Percentiles rank a stretch among this genome's conserved stretches.
Evolutionary conservation across 371 early-diverging fungal species (phyloP).

Genomic region (Circinella umbellata): DNA sequence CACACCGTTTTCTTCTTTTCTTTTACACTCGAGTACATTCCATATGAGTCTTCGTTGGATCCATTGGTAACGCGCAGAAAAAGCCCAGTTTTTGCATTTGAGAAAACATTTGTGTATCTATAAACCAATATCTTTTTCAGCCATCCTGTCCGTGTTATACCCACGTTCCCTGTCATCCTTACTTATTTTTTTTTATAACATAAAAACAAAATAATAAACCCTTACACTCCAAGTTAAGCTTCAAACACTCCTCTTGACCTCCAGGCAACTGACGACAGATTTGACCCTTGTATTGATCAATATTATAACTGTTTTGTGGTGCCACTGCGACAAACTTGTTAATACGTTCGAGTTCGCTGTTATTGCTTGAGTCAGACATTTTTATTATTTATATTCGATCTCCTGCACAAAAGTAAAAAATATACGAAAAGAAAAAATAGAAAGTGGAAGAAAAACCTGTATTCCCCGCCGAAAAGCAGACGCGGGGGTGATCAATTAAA

Average conservation of each 20-base stretch:
- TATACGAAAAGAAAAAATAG: neutral
- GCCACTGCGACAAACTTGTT: slow-evolving; percentile 46
- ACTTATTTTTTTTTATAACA: too few relatives aligned
- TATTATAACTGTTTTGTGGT: slow-evolving; percentile 46
- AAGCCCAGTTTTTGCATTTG: slow-evolving; percentile 65
- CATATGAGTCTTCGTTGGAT: slow-evolving; percentile 60
- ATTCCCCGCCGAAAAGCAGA: slow-evolving; percentile 1
- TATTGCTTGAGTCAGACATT: neutral
- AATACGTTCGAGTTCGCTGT: slow-evolving; percentile 38
- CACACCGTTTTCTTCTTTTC: neutral
- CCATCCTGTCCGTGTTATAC: neutral
- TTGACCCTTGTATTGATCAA: slow-evolving; percentile 50
- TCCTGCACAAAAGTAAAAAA: neutral
- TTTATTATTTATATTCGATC: slow-evolving; percentile 4
- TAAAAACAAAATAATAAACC: neutral
- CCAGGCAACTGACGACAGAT: slow-evolving; percentile 39
- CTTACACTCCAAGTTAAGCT: slow-evolving; percentile 56
- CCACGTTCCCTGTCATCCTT: neutral
- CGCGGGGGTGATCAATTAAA: neutral
- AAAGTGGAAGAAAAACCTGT: slow-evolving; percentile 9
- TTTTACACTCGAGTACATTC: slow-evolving; percentile 51
- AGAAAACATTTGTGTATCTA: slow-evolving; percentile 58
- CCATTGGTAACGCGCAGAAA: slow-evolving; percentile 61
- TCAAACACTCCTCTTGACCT: slow-evolving; percentile 48
- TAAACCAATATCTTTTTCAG: too few relatives aligned